Evolutionary conservation across 306 rosid genomes (phyloP), one percentile per base, ranked within the genome.

Genomic region (Lupinus albus): DNA sequence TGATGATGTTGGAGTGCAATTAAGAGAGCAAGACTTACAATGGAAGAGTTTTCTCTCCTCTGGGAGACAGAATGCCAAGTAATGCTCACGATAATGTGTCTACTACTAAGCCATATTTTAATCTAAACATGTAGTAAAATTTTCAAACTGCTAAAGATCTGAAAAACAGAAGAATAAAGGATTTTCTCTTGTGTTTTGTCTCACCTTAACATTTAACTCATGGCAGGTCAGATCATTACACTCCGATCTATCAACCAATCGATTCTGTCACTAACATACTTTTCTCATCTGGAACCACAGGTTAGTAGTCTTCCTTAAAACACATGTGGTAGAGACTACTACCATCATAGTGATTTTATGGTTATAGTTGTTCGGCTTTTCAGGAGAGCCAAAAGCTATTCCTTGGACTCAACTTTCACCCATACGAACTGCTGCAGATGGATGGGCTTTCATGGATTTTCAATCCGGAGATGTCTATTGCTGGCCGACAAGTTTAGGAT

Each of bases 251-350:
- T 79, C 95, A 81, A 33, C 79, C 95, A 18, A 48, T 82, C 10
- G 91, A 93, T 30, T 65, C 87, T 36, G 38, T 85, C 65, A 93
- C 89, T 7, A 93, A 93, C 76, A 83, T 93, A 67, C 92, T 93
- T 42, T 90, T 93, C 68, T 93, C 99, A 66, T 93, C 99, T 35
- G 99, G 99, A 81, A 90, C 99, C 67, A 90, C 99, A 20, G 97
- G 99, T 90, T 79, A 65, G 50, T 11, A 65, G 57, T 50, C 30
- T 76, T 12, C 14, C 45, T 41, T 59, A 20, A 60, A 60, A 46
- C 16, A 51, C 72, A 57, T 13, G 33, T 51, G 33, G 10, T 46
- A 30, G 25, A 17, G 38, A 64, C 25, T 57, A 64, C 18, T 57
- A 11, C 12, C 35, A 41, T 47, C 67, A 64, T 61, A 8, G 16